These are phyloP conservation scores for Phyllostachys edulis DNA, from an alignment of 176 grass and related monocot genomes.

Conservation along the genomic window DNA sequence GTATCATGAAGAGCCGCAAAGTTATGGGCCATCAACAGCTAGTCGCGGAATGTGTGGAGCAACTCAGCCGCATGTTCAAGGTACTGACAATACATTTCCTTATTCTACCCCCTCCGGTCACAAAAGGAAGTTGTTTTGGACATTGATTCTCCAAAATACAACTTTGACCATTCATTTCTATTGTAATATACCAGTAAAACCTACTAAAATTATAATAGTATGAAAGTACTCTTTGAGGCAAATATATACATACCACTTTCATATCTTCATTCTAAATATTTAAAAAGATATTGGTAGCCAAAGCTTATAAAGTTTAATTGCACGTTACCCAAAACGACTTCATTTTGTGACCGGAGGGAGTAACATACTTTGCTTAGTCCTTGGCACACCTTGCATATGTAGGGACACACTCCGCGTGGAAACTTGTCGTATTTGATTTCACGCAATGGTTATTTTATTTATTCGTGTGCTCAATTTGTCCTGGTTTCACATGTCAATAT, in stretches of 20 bases:
- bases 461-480: background rate
- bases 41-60: conserved; percentile 87
- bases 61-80: conserved; percentile 96
- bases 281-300: no score
- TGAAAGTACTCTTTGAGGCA: no score
- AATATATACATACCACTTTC: no score
- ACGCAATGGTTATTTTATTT: background rate
- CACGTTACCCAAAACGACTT: no score
- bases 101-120: background rate
- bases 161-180: no score
- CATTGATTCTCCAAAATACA: no score
- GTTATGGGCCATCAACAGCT: conserved; percentile 84
- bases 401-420: background rate
- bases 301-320: no score
- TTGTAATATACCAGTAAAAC: no score
- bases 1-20: conserved; percentile 98
- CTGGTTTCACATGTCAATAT: background rate
- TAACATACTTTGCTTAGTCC: background rate
- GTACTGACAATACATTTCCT: conserved; percentile 20
- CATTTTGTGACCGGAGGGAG: no score
- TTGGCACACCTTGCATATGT: background rate
- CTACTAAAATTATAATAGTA: no score
- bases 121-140: no score
- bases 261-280: no score
- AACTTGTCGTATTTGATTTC: background rate